A percentile compares a stretch with the other conserved stretches of the same genome.
Conservation (phyloP, 2,329 filamentous ascomycete genomes). For the Orbilia oligospora region DNA sequence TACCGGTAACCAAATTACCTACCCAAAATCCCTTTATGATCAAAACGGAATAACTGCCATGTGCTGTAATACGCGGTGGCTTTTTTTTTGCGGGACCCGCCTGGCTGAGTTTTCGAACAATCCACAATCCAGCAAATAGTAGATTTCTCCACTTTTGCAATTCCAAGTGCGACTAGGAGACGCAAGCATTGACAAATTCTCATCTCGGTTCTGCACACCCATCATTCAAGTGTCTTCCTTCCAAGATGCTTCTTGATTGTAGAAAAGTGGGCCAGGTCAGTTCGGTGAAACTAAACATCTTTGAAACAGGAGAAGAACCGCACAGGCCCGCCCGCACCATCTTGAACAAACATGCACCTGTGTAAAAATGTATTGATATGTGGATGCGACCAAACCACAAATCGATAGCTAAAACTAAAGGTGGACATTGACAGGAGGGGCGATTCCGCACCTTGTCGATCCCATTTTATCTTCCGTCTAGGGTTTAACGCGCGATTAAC, state of each 20-base stretch:
- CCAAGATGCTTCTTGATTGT: conserved; percentile 17
- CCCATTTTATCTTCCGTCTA: conserved; percentile 57
- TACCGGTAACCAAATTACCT: not conserved
- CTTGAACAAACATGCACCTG: conserved; percentile 46
- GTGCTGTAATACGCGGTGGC: conserved; percentile 28
- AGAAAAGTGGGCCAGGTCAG: conserved; percentile 24
- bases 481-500: conserved; percentile 59
- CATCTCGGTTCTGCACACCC: conserved; percentile 25
- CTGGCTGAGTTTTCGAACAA: conserved; percentile 9
- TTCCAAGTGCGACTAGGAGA: conserved; percentile 23
- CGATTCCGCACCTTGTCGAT: conserved; percentile 51
- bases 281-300: conserved; percentile 59
- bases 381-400: conserved; percentile 2
- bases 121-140: conserved; percentile 4
- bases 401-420: conserved; percentile 22
- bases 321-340: conserved; percentile 38
- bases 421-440: conserved; percentile 59
- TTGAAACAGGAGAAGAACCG: conserved; percentile 60
- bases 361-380: conserved; percentile 14
- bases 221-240: not conserved
- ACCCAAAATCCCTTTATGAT: conserved; percentile 6
- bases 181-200: conserved; percentile 54
- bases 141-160: conserved; percentile 7
- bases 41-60: conserved; percentile 24
- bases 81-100: conserved; percentile 38